Evolutionary conservation across 2,329 filamentous ascomycete species (phyloP).

Genomic region (Magnaporthales sp.): DNA sequence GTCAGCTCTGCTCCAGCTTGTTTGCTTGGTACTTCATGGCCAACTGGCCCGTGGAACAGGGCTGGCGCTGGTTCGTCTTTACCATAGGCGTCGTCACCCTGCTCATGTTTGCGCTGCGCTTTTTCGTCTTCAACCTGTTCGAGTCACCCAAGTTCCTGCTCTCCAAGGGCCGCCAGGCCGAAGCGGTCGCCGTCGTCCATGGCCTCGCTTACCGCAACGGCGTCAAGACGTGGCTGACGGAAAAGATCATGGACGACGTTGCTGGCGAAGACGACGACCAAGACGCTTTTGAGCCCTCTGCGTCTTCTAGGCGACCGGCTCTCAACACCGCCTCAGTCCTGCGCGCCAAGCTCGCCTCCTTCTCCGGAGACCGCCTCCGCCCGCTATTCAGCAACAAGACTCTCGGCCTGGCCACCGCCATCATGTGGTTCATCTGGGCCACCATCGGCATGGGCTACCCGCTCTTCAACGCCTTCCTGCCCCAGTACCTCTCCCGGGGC

Average conservation of each 20-base stretch:
- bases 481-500: constrained; percentile 66
- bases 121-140: constrained; percentile 72
- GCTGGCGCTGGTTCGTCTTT: constrained; percentile 68
- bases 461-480: constrained; percentile 85
- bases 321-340: constrained; percentile 33
- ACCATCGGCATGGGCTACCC: constrained; percentile 82
- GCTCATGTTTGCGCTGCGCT: constrained; percentile 68
- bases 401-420: constrained; percentile 38
- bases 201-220: constrained; percentile 67
- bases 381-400: constrained; percentile 53
- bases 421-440: constrained; percentile 74
- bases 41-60: constrained; percentile 57
- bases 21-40: constrained; percentile 71
- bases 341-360: constrained; percentile 51
- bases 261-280: constrained; percentile 30
- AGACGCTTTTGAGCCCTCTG: constrained; percentile 4
- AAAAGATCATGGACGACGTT: constrained; percentile 49
- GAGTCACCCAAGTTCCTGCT: constrained; percentile 82
- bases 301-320: constrained; percentile 8
- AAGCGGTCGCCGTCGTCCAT: constrained; percentile 73
- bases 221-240: constrained; percentile 66
- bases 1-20: constrained; percentile 64
- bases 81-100: constrained; percentile 67
- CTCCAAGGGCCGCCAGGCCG: constrained; percentile 64
- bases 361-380: constrained; percentile 57